These are phyloP conservation scores for Trypanosoma rangeli DNA, from an alignment of 208 protist species.

Conservation along the genomic window DNA sequence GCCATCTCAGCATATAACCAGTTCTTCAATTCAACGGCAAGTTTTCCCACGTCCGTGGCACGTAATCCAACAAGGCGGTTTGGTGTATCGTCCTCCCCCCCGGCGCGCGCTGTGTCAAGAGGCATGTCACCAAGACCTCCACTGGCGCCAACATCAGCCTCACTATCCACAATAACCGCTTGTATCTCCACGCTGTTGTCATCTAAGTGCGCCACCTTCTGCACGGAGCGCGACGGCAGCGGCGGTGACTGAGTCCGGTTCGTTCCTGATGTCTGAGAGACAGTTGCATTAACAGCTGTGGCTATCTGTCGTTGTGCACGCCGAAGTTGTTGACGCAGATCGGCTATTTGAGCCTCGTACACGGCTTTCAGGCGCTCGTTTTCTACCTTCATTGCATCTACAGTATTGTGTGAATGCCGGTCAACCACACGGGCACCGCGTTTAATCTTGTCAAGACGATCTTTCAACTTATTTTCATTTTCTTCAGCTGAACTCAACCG, in stretches of 20 bases:
- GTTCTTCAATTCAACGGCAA: conserved; percentile 31
- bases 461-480: conserved; percentile 39
- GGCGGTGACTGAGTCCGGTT: not conserved
- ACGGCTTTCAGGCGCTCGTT: conserved; percentile 68
- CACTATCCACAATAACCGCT: conserved; percentile 3
- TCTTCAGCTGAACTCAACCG: conserved; percentile 44
- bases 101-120: not conserved
- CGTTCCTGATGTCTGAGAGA: conserved; percentile 13
- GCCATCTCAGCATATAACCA: conserved; percentile 58
- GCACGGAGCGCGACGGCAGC: not conserved
- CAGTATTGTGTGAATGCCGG: conserved; percentile 51
- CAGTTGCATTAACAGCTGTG: not conserved
- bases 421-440: conserved; percentile 36
- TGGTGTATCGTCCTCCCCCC: not conserved
- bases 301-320: conserved; percentile 3
- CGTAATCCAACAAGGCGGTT: not conserved
- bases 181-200: not conserved
- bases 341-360: conserved; percentile 75
- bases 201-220: not conserved
- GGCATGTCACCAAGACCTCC: not conserved
- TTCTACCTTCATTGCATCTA: conserved; percentile 53
- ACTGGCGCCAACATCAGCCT: not conserved
- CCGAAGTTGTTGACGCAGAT: conserved; percentile 67
- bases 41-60: conserved; percentile 9
- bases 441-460: conserved; percentile 52